A percentile compares a stretch with the other conserved stretches of the same genome.
Evolutionary conservation across 1,139 yeast species (phyloP).

Genomic region (Magnusiomyces fungicola): DNA sequence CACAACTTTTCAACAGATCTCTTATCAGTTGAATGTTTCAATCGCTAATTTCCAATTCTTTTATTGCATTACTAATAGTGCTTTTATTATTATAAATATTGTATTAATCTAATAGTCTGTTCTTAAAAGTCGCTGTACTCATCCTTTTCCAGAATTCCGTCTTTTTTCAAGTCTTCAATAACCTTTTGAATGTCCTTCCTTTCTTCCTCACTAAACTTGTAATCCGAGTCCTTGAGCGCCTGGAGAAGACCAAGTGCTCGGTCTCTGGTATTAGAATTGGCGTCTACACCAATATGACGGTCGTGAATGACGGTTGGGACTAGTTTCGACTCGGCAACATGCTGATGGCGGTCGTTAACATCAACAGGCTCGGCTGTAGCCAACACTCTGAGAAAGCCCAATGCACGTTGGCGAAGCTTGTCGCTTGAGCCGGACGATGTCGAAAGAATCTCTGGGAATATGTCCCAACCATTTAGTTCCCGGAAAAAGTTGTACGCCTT

Average conservation of each 20-base stretch:
- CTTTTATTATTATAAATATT: not conserved
- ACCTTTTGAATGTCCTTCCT: constrained; percentile 36
- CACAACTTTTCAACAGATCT: too few species aligned
- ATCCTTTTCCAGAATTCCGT: constrained; percentile 14
- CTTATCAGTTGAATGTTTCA: too few species aligned
- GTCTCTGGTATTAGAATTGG: constrained; percentile 9
- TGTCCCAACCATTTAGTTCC: constrained; percentile 55
- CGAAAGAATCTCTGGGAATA: constrained; percentile 28
- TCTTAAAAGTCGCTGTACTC: constrained; percentile 8
- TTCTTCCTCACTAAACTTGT: constrained; percentile 45
- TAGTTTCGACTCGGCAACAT: constrained; percentile 7
- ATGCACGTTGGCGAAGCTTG: constrained; percentile 11
- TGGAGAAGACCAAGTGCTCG: constrained; percentile 11
- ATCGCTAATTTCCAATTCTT: too few species aligned
- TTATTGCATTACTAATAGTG: too few species aligned
- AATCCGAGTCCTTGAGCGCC: constrained; percentile 32
- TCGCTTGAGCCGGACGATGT: constrained; percentile 17
- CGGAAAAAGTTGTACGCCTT: constrained; percentile 51
- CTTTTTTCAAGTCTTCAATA: constrained; percentile 26
- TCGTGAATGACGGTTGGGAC: not conserved
- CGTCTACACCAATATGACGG: constrained; percentile 6
- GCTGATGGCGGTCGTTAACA: constrained; percentile 5
- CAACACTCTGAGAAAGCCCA: constrained; percentile 13
- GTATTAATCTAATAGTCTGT: not conserved
- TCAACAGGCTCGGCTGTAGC: constrained; percentile 12